Evolutionary conservation across 2,329 filamentous ascomycete genomes (phyloP).

Genomic region (Leptographium flavum): DNA sequence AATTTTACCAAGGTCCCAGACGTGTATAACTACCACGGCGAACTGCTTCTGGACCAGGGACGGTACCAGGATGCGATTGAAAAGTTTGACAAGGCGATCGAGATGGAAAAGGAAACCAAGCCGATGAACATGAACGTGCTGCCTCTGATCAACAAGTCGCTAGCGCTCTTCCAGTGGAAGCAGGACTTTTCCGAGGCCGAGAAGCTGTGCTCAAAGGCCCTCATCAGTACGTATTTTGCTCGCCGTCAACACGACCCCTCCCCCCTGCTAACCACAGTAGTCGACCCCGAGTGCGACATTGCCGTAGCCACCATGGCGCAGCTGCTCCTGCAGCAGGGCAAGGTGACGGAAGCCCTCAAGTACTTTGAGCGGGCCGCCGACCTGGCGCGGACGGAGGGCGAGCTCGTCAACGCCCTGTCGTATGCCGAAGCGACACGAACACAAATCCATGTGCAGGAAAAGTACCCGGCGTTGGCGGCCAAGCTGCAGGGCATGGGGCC

Average conservation of each 20-base stretch:
- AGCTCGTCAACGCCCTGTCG: constrained; percentile 90
- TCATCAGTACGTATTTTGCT: constrained; percentile 56
- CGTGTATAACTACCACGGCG: constrained; percentile 99
- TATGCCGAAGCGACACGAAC: constrained; percentile 96
- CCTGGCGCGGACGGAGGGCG: constrained; percentile 82
- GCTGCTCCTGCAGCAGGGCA: constrained; percentile 91
- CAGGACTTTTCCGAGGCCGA: constrained; percentile 90
- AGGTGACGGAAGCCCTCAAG: constrained; percentile 84
- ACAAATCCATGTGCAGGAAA: constrained; percentile 82
- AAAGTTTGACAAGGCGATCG: constrained; percentile 96
- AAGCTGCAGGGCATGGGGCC: constrained; percentile 47
- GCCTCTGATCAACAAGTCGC: constrained; percentile 94
- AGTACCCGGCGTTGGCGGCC: constrained; percentile 66
- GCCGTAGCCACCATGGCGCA: constrained; percentile 98
- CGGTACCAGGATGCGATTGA: constrained; percentile 92
- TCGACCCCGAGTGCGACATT: constrained; percentile 97
- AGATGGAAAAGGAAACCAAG: constrained; percentile 93
- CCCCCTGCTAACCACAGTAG: constrained; percentile 27
- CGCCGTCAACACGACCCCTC: too few relatives aligned
- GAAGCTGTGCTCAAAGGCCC: constrained; percentile 89
- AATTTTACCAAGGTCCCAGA: constrained; percentile 95
- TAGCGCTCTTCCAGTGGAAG: constrained; percentile 97
- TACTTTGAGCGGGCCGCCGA: constrained; percentile 97
- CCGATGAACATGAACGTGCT: constrained; percentile 95
- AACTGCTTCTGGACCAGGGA: constrained; percentile 89